These are phyloP conservation scores for Phialophora macrospora DNA, from an alignment of 2,329 filamentous ascomycete genomes.

Conservation along the genomic window DNA sequence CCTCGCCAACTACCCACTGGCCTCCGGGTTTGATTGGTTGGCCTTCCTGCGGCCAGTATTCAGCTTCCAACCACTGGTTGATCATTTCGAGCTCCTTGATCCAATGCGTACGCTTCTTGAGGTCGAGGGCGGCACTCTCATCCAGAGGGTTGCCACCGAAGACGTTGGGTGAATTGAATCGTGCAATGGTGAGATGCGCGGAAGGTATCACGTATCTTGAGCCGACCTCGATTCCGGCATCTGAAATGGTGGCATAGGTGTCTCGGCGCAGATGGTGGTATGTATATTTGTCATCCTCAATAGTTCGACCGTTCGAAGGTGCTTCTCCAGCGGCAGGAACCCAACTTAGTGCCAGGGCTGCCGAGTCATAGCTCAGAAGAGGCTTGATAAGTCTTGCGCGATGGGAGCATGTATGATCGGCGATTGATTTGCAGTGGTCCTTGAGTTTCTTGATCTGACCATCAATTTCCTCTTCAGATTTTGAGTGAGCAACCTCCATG, in stretches of 20 bases:
- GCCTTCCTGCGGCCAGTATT: conserved; percentile 67
- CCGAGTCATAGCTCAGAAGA: conserved; percentile 79
- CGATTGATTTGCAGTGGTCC: conserved; percentile 55
- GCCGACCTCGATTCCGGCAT: conserved; percentile 69
- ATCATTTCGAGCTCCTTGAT: conserved; percentile 73
- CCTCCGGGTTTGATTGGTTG: conserved; percentile 54
- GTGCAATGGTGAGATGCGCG: conserved; percentile 83
- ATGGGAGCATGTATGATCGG: conserved; percentile 66
- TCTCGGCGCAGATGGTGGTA: conserved; percentile 91
- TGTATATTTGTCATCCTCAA: conserved; percentile 69
- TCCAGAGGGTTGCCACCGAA: conserved; percentile 51
- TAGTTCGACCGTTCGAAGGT: conserved; percentile 40
- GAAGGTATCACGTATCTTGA: conserved; percentile 87
- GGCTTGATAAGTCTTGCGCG: conserved; percentile 80
- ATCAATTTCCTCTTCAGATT: conserved; percentile 70
- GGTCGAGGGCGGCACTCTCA: conserved; percentile 45
- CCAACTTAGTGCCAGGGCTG: conserved; percentile 85
- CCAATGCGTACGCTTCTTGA: conserved; percentile 66
- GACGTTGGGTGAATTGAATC: conserved; percentile 74
- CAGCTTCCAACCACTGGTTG: conserved; percentile 72
- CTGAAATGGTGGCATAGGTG: conserved; percentile 66
- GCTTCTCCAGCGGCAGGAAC: conserved; percentile 74
- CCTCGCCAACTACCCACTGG: conserved; percentile 87
- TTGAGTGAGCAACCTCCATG: conserved; percentile 82
- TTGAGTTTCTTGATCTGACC: conserved; percentile 62